Evolutionary conservation across 176 grass and related monocot genomes (phyloP).

Genomic region (Carex scoparia): DNA sequence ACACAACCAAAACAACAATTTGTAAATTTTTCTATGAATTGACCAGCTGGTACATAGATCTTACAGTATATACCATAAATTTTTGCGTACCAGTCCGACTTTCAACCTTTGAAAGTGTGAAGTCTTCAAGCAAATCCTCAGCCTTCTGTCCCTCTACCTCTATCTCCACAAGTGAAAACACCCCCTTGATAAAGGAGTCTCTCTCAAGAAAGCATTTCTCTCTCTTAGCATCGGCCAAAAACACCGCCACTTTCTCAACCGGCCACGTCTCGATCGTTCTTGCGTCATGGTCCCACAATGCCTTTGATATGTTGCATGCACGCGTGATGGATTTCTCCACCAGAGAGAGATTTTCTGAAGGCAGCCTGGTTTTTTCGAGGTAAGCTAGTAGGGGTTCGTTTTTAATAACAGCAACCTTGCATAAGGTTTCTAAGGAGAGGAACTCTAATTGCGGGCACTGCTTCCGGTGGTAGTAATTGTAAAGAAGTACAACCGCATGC

Average conservation of each 20-base stretch:
- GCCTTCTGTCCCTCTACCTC: slow-evolving; percentile 27
- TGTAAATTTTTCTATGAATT: neutral
- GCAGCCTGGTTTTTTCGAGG: slow-evolving; percentile 15
- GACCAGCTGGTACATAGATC: neutral
- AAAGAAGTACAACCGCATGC: slow-evolving; percentile 57
- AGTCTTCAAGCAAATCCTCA: slow-evolving; percentile 25
- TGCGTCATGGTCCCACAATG: slow-evolving; percentile 28
- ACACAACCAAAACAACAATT: neutral
- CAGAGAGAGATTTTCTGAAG: slow-evolving; percentile 39
- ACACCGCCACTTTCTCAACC: slow-evolving; percentile 46
- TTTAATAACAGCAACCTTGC: neutral
- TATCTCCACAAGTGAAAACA: slow-evolving; percentile 56
- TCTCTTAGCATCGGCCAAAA: slow-evolving; percentile 34
- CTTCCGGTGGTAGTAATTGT: slow-evolving; percentile 74
- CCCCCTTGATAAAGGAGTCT: slow-evolving; percentile 32
- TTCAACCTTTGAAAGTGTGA: slow-evolving; percentile 51
- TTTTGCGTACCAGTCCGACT: slow-evolving; percentile 42
- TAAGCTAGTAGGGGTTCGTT: neutral
- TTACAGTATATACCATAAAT: neutral
- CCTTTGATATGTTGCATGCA: slow-evolving; percentile 46
- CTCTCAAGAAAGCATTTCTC: slow-evolving; percentile 49
- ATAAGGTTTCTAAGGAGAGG: slow-evolving; percentile 29
- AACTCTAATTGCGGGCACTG: slow-evolving; percentile 41
- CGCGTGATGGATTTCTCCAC: slow-evolving; percentile 32
- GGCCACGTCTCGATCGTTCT: slow-evolving; percentile 37